These are phyloP conservation scores for Penicillium cataractarum DNA, from an alignment of 495 filamentous ascomycete species.

Conservation along the genomic window DNA sequence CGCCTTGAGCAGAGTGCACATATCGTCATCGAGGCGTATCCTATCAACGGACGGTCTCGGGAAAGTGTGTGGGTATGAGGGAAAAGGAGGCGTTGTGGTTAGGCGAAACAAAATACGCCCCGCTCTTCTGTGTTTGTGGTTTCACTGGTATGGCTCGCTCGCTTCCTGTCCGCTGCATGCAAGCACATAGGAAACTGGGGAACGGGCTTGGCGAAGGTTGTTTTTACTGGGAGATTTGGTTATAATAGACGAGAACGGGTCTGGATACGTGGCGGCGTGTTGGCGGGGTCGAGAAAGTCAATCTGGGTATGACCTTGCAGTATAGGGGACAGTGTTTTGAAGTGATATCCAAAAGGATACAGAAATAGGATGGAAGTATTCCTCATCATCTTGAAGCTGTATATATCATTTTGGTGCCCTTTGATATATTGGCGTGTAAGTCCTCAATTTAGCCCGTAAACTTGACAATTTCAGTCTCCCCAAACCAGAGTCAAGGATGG, in stretches of 20 bases:
- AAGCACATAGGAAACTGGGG: not conserved
- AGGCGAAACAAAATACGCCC: conserved; percentile 15
- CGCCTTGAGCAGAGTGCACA: not conserved
- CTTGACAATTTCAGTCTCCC: not conserved
- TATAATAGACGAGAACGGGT: not conserved
- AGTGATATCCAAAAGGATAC: not conserved
- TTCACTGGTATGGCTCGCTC: not conserved
- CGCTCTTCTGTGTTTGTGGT: conserved; percentile 14
- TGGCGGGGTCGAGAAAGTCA: not conserved
- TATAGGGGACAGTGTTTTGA: not conserved
- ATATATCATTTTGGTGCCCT: not conserved
- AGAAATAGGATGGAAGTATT: not conserved
- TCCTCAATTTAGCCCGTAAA: not conserved
- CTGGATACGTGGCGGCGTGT: not conserved
- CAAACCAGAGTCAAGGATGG: not conserved
- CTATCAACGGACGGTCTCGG: conserved; percentile 6
- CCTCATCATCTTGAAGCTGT: not conserved
- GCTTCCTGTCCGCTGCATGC: not conserved
- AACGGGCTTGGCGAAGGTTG: conserved; percentile 7
- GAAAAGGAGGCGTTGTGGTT: not conserved
- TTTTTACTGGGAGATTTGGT: not conserved
- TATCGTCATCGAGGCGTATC: conserved; percentile 1
- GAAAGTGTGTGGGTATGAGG: conserved; percentile 2
- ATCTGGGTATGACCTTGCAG: not conserved
- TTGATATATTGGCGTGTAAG: not conserved